Percentiles rank a stretch among this genome's conserved stretches.
phyloP scores from a whole-genome alignment of 805 yeast genomes.

The Suhomyces pyralidae region DNA sequence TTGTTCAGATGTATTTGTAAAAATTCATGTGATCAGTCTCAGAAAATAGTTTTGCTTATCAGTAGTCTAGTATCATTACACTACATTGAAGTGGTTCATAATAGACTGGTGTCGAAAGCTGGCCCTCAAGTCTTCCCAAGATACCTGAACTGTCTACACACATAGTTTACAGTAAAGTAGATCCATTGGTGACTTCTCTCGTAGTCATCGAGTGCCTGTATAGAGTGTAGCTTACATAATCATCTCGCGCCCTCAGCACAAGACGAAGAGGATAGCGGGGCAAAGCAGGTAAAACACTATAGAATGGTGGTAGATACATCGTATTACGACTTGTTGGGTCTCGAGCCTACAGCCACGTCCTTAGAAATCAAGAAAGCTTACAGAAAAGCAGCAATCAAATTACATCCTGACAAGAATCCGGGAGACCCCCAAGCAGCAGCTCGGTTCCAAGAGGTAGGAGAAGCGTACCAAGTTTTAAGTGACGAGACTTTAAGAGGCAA shows the following conservation, averaged over 20 bases:
- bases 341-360: slow-evolving; percentile 36
- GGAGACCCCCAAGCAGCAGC: slow-evolving; percentile 44
- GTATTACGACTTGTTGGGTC: slow-evolving; percentile 38
- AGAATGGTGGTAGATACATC: slow-evolving; percentile 45
- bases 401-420: slow-evolving; percentile 48
- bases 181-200: too few species aligned
- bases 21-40: too few species aligned
- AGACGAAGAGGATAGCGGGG: neutral
- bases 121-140: too few species aligned
- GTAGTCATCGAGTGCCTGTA: neutral
- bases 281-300: neutral
- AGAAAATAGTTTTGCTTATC: too few species aligned
- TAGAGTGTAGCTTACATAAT: neutral
- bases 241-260: neutral
- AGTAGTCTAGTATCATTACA: too few species aligned
- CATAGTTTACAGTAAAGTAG: too few species aligned
- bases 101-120: too few species aligned
- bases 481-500: slow-evolving; percentile 60
- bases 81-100: too few species aligned
- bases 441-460: slow-evolving; percentile 48
- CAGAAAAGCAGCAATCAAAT: slow-evolving; percentile 41
- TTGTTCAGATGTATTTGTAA: too few species aligned
- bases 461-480: slow-evolving; percentile 77
- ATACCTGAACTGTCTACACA: too few species aligned
- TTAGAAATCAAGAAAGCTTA: slow-evolving; percentile 45